Evolutionary conservation across 495 filamentous ascomycete species (phyloP).

Genomic region (Xylaria scruposa): DNA sequence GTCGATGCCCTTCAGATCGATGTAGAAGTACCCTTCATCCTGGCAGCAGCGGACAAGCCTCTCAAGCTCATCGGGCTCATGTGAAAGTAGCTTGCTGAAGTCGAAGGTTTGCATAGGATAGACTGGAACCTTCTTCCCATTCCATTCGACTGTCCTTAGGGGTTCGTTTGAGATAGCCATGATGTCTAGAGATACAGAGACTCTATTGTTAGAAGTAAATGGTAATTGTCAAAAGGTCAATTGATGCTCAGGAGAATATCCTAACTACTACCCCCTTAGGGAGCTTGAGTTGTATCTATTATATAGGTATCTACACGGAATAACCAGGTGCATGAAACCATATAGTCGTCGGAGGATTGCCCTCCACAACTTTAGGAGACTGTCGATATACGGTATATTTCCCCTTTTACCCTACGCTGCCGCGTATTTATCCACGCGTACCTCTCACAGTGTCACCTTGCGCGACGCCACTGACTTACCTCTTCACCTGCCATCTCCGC

Average conservation of each 20-base stretch:
- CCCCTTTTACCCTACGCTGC: slow-evolving; percentile 29
- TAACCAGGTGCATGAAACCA: slow-evolving; percentile 17
- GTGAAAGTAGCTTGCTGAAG: slow-evolving; percentile 54
- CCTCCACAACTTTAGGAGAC: slow-evolving; percentile 20
- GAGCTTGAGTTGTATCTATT: slow-evolving; percentile 11
- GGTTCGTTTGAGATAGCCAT: slow-evolving; percentile 51
- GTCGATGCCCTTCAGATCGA: slow-evolving; percentile 58
- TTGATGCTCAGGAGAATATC: background rate
- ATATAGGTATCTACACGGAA: slow-evolving; percentile 22
- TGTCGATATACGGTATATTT: slow-evolving; percentile 5
- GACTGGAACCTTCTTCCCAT: slow-evolving; percentile 58
- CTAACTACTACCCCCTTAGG: background rate
- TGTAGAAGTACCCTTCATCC: slow-evolving; percentile 62
- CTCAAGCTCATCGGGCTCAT: slow-evolving; percentile 56
- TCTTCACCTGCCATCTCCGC: slow-evolving; percentile 30
- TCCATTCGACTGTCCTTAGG: slow-evolving; percentile 55
- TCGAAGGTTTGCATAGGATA: slow-evolving; percentile 57
- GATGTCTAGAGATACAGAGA: slow-evolving; percentile 26
- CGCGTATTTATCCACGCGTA: slow-evolving; percentile 29
- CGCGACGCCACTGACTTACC: slow-evolving; percentile 36
- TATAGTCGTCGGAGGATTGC: slow-evolving; percentile 24
- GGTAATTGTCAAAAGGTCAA: slow-evolving; percentile 5
- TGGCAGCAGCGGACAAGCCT: slow-evolving; percentile 57
- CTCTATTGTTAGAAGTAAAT: slow-evolving; percentile 17
- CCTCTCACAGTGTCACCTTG: slow-evolving; percentile 27